These are phyloP conservation scores for Lentinula lateritia DNA, from an alignment of 768 basidiomycete genomes.

Conservation along the genomic window DNA sequence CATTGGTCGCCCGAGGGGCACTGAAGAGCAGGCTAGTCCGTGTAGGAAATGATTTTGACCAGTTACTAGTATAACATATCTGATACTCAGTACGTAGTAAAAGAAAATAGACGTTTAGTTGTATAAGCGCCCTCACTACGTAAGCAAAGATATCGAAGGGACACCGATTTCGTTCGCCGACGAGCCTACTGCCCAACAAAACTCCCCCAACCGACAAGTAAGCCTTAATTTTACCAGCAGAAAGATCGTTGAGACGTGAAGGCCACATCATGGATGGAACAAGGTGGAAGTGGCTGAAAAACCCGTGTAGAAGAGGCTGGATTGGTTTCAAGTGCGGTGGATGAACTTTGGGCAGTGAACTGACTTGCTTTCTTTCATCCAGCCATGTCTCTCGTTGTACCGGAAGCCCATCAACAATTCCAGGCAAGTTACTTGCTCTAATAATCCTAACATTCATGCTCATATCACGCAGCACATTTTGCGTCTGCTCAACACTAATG, in stretches of 20 bases:
- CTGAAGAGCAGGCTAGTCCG: no score
- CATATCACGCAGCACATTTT: constrained; percentile 77
- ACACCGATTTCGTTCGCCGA: not conserved
- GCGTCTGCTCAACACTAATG: constrained; percentile 99
- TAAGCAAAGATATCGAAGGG: not conserved
- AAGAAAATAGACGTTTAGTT: not conserved
- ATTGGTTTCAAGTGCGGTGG: constrained; percentile 11
- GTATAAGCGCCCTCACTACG: not conserved
- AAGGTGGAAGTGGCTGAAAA: not conserved
- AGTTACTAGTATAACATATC: no score
- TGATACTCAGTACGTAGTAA: no score
- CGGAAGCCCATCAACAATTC: constrained; percentile 93
- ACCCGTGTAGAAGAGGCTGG: not conserved
- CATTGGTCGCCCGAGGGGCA: no score
- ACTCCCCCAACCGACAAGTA: not conserved
- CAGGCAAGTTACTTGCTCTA: constrained; percentile 47
- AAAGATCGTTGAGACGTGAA: not conserved
- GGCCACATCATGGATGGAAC: not conserved
- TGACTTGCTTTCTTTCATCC: constrained; percentile 14
- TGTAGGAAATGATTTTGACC: no score
- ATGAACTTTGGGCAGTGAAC: constrained; percentile 9
- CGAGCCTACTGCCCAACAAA: not conserved
- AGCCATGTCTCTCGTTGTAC: constrained; percentile 94
- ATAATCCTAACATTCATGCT: constrained; percentile 2
- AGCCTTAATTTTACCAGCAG: not conserved